Percentiles rank a stretch among this genome's conserved stretches.
Evolutionary conservation across 805 yeast species (phyloP).

Genomic region (Candida krabiensis): DNA sequence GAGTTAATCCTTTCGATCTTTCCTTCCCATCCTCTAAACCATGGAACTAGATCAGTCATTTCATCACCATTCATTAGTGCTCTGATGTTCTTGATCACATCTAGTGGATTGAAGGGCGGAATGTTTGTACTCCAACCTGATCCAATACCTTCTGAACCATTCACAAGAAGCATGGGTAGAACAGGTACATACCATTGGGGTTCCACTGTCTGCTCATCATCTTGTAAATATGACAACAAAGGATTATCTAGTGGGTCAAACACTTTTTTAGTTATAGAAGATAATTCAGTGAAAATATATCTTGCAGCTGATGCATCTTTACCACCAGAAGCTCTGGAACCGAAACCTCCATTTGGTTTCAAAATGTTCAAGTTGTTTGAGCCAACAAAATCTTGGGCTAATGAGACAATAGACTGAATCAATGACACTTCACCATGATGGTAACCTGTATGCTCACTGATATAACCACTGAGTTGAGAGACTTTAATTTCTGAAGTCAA

Average conservation of each 20-base stretch:
- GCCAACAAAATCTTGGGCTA: constrained; percentile 95
- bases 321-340: constrained; percentile 96
- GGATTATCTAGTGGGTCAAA: constrained; percentile 82
- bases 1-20: constrained; percentile 58
- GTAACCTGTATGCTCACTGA: constrained; percentile 85
- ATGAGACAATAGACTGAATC: constrained; percentile 84
- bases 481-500: constrained; percentile 80
- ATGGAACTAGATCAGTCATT: constrained; percentile 74
- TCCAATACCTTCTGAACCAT: constrained; percentile 98
- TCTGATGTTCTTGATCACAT: constrained; percentile 72
- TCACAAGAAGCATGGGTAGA: constrained; percentile 91
- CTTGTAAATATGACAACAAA: constrained; percentile 75
- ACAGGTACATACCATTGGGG: constrained; percentile 95
- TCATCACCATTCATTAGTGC: constrained; percentile 73
- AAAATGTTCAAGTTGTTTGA: constrained; percentile 83
- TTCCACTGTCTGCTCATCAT: constrained; percentile 91
- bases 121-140: constrained; percentile 97
- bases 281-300: constrained; percentile 87
- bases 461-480: constrained; percentile 86
- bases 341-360: constrained; percentile 92
- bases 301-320: constrained; percentile 98
- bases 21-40: constrained; percentile 97
- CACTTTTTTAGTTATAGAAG: constrained; percentile 69
- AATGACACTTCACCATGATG: constrained; percentile 94
- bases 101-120: constrained; percentile 87